These are phyloP conservation scores for Marasmius tenuissimus DNA, from an alignment of 1,284 basidiomycete species.

Conservation along the genomic window DNA sequence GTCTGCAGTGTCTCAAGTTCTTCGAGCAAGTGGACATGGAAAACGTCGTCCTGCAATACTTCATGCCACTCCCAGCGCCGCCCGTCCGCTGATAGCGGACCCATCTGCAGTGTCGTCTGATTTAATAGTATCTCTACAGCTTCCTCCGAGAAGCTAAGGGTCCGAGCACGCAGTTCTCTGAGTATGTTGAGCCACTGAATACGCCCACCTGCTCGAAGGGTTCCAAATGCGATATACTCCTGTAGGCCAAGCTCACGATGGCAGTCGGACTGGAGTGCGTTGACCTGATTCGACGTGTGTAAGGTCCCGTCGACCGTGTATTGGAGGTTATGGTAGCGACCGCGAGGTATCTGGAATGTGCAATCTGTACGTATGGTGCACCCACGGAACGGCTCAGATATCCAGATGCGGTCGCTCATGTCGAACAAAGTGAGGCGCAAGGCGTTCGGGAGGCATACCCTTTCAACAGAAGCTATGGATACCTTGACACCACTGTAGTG, in stretches of 20 bases:
- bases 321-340: slow-evolving; percentile 36
- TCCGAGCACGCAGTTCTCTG: slow-evolving; percentile 35
- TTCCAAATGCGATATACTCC: slow-evolving; percentile 42
- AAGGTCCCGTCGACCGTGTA: slow-evolving; percentile 33
- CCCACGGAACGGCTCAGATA: slow-evolving; percentile 14
- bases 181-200: slow-evolving; percentile 53
- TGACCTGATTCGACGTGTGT: slow-evolving; percentile 41
- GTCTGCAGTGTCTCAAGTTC: not conserved
- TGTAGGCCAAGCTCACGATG: slow-evolving; percentile 36
- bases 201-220: slow-evolving; percentile 39
- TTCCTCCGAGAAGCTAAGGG: slow-evolving; percentile 33
- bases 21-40: not conserved
- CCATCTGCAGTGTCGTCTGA: slow-evolving; percentile 44
- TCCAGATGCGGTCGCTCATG: slow-evolving; percentile 10
- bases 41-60: not conserved
- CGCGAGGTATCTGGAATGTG: slow-evolving; percentile 27
- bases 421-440: slow-evolving; percentile 28
- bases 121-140: slow-evolving; percentile 40
- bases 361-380: not conserved
- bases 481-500: slow-evolving; percentile 34
- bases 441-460: slow-evolving; percentile 35
- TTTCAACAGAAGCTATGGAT: slow-evolving; percentile 20
- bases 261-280: slow-evolving; percentile 41
- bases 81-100: slow-evolving; percentile 15
- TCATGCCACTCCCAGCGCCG: not conserved